A percentile compares a stretch with the other conserved stretches of the same genome.
Evolutionary conservation across 129 eudicot genomes (phyloP).

Genomic region (Chrysanthemum seticuspe): DNA sequence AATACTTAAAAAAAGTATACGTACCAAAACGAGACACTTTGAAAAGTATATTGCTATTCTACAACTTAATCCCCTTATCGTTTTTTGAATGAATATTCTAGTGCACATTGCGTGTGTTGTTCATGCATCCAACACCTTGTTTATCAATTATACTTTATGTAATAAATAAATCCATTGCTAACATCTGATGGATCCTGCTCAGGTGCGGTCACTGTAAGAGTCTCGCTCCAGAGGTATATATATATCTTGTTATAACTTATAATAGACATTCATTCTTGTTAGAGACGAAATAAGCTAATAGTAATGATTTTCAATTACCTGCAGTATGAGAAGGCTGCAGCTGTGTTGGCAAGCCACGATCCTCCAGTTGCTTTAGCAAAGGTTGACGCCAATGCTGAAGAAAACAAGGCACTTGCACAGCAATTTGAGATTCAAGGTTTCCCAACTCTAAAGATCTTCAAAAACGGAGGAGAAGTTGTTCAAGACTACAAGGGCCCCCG

Average conservation of each 20-base stretch:
- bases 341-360: slow-evolving; percentile 65
- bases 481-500: slow-evolving; percentile 85
- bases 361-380: slow-evolving; percentile 80
- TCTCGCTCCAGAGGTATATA: slow-evolving; percentile 87
- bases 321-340: slow-evolving; percentile 88
- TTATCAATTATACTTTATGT: background rate
- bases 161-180: background rate
- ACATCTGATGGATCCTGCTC: background rate
- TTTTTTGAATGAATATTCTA: too few relatives aligned
- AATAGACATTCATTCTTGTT: background rate
- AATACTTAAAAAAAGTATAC: too few relatives aligned
- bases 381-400: slow-evolving; percentile 74
- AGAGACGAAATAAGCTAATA: background rate
- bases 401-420: slow-evolving; percentile 50
- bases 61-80: too few relatives aligned
- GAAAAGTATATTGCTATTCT: too few relatives aligned
- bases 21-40: too few relatives aligned
- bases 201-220: slow-evolving; percentile 79
- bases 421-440: slow-evolving; percentile 53
- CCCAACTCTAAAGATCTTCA: slow-evolving; percentile 82
- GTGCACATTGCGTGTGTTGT: too few relatives aligned
- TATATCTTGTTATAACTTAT: background rate
- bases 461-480: slow-evolving; percentile 63
- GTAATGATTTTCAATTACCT: background rate
- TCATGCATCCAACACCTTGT: background rate